Evolutionary conservation across 1,139 yeast species (phyloP).

Genomic region (Scheffersomyces parashehatae): DNA sequence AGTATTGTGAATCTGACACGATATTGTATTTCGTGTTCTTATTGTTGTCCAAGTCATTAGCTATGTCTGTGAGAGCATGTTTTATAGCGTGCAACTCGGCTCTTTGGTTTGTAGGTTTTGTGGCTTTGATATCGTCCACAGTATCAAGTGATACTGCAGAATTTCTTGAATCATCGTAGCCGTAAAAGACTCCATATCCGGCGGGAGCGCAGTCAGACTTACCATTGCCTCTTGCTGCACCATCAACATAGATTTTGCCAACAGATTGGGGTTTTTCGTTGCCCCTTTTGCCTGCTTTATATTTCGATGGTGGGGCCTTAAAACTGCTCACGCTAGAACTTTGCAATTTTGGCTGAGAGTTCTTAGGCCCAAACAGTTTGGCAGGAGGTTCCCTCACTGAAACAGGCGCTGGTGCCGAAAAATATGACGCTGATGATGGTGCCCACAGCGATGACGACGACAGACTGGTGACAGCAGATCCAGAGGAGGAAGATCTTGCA

Average conservation of each 20-base stretch:
- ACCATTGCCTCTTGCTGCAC: conserved; percentile 65
- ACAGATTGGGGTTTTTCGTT: not conserved
- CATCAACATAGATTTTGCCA: conserved; percentile 63
- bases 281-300: too few species aligned
- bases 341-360: too few species aligned
- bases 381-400: too few species aligned
- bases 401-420: too few species aligned
- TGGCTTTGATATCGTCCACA: conserved; percentile 17
- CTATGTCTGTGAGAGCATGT: conserved; percentile 50
- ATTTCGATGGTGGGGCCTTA: too few species aligned
- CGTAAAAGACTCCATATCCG: conserved; percentile 79
- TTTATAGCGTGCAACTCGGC: conserved; percentile 75
- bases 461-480: too few species aligned
- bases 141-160: conserved; percentile 48
- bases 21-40: conserved; percentile 29
- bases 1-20: conserved; percentile 59
- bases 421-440: too few species aligned
- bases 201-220: conserved; percentile 38
- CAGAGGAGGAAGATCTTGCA: too few species aligned
- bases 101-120: conserved; percentile 69
- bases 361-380: too few species aligned
- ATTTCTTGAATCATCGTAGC: conserved; percentile 54
- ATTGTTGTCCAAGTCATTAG: conserved; percentile 15
- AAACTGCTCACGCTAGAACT: too few species aligned
- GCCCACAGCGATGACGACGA: too few species aligned